Evolutionary conservation across 352 stramenopile genomes (phyloP), one percentile per base, ranked within the genome.

Genomic region (Thraustotheca clavata): DNA sequence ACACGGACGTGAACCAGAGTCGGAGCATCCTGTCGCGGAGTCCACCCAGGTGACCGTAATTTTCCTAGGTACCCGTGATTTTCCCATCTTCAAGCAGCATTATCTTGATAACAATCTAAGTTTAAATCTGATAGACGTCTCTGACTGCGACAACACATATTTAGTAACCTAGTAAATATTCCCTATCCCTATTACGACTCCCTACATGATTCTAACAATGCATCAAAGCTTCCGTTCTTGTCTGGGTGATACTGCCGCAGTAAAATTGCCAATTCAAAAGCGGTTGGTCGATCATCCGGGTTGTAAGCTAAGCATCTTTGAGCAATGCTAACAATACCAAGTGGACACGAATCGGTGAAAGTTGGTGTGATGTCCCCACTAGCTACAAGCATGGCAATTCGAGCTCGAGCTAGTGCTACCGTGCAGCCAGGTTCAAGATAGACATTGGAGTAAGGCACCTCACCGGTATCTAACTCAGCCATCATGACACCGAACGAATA

Each of bases 401-500:
- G 57, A 14, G 57, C 47, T 3, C 57, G 57, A 0, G 57, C 47
- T 7, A 65, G 46, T 4, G 18, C 47, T 6, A 65, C 27, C n/a
- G n/a, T 65, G 3, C 35, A 43, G 41, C 39, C 27, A 5, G 26
- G 14, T 22, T 35, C n/a, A 9, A 20, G 6, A 22, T 31, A 54
- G 35, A 65, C 18, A 24, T 55, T 43, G 11, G 38, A 43, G 57
- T 65, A 65, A 20, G 57, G 57, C 22, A 65, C 47, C 11, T 16
- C 22, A 32, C 18, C 36, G 39, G 82, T 89, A 67, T 94, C 80
- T 26, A 94, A 62, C 69, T 91, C 82, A 1, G 69, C 75, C 6
- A 91, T 60, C 32, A 94, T 50, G 16, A 94, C 70, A 12, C 82
- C 80, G 33, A 79, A 84, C 34, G 79, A 88, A 63, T 91, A 91